phyloP scores from a whole-genome alignment of 176 grass and related monocot species.

The Zea luxurians region DNA sequence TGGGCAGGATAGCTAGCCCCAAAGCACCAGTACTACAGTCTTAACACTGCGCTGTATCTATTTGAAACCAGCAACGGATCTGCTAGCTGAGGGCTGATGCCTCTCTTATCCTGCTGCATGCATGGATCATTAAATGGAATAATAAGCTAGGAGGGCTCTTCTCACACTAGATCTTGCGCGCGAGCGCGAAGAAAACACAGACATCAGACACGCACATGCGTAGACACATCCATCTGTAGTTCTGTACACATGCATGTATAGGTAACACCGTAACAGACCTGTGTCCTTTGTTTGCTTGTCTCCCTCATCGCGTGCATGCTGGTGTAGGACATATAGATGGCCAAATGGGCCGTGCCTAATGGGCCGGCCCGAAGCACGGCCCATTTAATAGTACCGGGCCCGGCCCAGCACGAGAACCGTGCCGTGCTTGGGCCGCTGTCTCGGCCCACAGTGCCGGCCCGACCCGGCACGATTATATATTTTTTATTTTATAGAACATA shows the following conservation, averaged over 20 bases:
- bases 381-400: too few species aligned
- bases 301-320: slow-evolving; percentile 37
- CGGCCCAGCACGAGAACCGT: too few species aligned
- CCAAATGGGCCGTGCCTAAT: too few species aligned
- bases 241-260: slow-evolving; percentile 32
- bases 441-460: too few species aligned
- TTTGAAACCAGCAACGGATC: slow-evolving; percentile 31
- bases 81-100: slow-evolving; percentile 41
- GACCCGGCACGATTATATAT: too few species aligned
- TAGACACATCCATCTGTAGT: slow-evolving; percentile 29
- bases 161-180: slow-evolving; percentile 40
- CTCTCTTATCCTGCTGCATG: background rate
- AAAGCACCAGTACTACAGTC: slow-evolving; percentile 47
- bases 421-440: too few species aligned
- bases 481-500: too few species aligned
- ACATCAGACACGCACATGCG: slow-evolving; percentile 43
- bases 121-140: too few species aligned
- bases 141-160: too few species aligned
- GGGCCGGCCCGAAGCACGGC: too few species aligned
- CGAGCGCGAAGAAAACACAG: slow-evolving; percentile 28
- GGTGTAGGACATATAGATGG: slow-evolving; percentile 47
- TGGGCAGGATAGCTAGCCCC: slow-evolving; percentile 26
- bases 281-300: slow-evolving; percentile 34
- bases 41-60: slow-evolving; percentile 48
- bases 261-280: slow-evolving; percentile 39